Evolutionary conservation across 2,329 filamentous ascomycete species (phyloP), one percentile per base, ranked within the genome.

Genomic region (Colletotrichum costaricense): DNA sequence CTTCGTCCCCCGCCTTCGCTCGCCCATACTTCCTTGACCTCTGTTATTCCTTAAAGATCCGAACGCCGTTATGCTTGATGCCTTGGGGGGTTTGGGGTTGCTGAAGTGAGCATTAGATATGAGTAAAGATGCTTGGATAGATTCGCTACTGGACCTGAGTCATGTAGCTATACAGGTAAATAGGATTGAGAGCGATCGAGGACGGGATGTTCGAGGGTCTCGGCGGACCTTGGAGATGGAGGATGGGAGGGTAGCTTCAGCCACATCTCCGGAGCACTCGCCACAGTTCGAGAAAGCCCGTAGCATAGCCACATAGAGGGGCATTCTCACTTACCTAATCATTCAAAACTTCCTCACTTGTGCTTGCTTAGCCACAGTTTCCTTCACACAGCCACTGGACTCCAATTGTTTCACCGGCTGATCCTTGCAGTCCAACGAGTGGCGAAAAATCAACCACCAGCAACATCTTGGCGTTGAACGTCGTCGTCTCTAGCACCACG

Each of bases 291-390:
- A 22, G 8, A 9, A 49, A 7, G 16, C 19, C 4, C 8, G 4
- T 9, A 49, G 42, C 5, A 16, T 38, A 52, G 69, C 58, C 69
- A 63, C 38, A 65, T 2, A 1, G 2, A 5, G 1, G 19, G 8
- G 14, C 1, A 30, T 12, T 0, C 3, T 2, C 19, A 8, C 22
- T 33, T 26, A 28, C 24, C 8, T 19, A 55, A 19, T n/a, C 11
- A 5, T 26, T 26, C 4, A 5, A 26, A 5, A 26, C 26, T 26
- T 26, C 26, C 4, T 5, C 2, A 1, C n/a, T 12, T 1, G 9
- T 11, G 33, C 0, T 2, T 52, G 1, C 1, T n/a, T 5, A n/a
- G 42, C 19, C 19, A 49, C 0, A 6, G 0, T 1, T 0, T 0
- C 0, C 0, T 7, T 0, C 42, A 30, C 70, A 73, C 66, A 42